Base-by-base conservation (phyloP, 1,284 basidiomycete genomes). In the Leccinum ponderosum region DNA sequence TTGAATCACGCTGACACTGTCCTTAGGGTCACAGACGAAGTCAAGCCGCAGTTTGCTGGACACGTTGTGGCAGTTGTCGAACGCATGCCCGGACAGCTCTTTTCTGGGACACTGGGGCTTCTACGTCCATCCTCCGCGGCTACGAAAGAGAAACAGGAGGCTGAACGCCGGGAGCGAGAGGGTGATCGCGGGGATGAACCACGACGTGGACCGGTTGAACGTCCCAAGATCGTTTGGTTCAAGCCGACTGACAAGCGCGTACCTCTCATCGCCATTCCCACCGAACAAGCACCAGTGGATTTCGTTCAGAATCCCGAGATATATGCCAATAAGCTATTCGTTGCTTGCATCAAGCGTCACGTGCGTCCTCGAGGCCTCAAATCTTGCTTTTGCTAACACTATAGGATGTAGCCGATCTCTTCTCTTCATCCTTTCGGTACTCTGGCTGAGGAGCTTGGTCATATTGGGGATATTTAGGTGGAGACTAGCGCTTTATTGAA, bases 211-310 rank as follows among this genome's bases (percentile, higher is more conserved):
- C 85, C 89, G 6, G 87, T 91, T 54, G 93, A 95, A 76, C 90
- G 96, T 50, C 97, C 97, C 66, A 99, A 98, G 84, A 99, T 99
- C 69, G 95, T 99, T 57, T 99, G 97, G 97, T 98, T 99, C 85
- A 97, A 98, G 78, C 97, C 97, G 2, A 98, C 97, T 39, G 96
- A 98, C 83, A 99, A 99, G 80, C 93, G 97, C 65, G 97, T 99
- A 5, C 97, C 97, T 56, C 84, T 99, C 51, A 98, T 99, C 71
- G 97, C 97, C 58, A 99, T 99, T 67, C 97, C 97, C n/a, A 97
- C 95, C 12, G 97, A 99, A 73, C 97, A 99, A 78, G 97, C 97
- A 0, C 97, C 97, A 4, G 84, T 84, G 14, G 97, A 98, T 77
- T 99, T 99, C 72, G 90, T 99, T 63, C 93, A 95, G 74, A 95